Conservation (phyloP, 2,329 filamentous ascomycete species). For the Colletotrichum sp. region DNA sequence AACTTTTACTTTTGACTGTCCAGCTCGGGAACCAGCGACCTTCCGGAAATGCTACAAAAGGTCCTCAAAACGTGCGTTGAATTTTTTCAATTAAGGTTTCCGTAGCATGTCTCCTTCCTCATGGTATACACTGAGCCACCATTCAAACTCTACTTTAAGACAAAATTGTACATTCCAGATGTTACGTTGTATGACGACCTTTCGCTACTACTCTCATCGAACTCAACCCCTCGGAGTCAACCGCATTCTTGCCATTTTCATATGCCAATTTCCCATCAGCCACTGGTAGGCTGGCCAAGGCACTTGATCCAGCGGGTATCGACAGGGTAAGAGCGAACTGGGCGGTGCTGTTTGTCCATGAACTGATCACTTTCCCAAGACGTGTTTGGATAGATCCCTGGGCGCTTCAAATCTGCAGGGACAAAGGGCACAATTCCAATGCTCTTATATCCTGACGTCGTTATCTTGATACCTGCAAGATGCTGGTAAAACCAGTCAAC, state of each 20-base stretch:
- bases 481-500: background rate
- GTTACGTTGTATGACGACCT: background rate
- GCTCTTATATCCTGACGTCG: background rate
- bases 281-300: background rate
- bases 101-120: no score
- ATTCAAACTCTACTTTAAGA: background rate
- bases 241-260: background rate
- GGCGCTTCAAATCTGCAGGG: background rate
- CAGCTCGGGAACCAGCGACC: no score
- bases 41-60: no score
- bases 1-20: no score
- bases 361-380: background rate
- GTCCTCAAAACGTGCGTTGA: no score
- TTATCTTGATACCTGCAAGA: background rate
- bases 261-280: background rate
- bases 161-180: background rate
- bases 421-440: background rate
- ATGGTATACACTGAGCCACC: fast-evolving
- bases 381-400: background rate
- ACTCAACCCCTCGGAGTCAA: background rate
- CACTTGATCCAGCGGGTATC: background rate
- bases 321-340: background rate
- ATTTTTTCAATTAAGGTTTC: no score
- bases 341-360: background rate
- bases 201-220: background rate